Evolutionary conservation across 2,329 filamentous ascomycete genomes (phyloP), one percentile per base, ranked within the genome.

Genomic region (Neoascochyta sp.): DNA sequence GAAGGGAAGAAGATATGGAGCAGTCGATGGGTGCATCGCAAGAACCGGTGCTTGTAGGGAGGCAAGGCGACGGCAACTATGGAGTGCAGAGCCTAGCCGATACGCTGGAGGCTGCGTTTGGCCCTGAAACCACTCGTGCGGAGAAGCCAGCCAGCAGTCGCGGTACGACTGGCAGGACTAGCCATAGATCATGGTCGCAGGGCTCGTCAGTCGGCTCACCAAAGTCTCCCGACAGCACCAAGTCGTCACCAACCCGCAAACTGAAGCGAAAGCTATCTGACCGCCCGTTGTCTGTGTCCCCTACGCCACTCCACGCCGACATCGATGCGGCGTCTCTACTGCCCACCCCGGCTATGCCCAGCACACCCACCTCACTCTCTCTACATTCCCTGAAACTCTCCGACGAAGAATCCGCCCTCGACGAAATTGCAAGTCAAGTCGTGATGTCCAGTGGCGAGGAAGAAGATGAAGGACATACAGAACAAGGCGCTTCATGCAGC

Each of bases 291-390:
- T 52, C 46, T 4, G 41, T 41, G 6, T 47, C 52, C 10, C 44
- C 52, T 13, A 54, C 56, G 21, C 49, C 55, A 5, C 39, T 52
- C 21, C 43, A 44, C 24, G 18, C 28, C 20, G 9, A 11, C 9
- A 30, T 38, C 26, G 50, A 58, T 14, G 27, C 45, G 11, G 40
- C 41, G 24, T 72, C 69, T 25, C 67, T 70, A 4, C 64, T 67
- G 27, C 70, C 70, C 19, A 62, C 64, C 3, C 71, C 69, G 3
- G 73, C 67, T 8, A 58, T 76, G 20, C 70, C 75, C 3, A 74
- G 73, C 51, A 80, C 76, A 29, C 78, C 78, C 1, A 76, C 74
- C 39, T 80, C 76, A 4, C 64, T 65, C 3, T 78, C 76, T 5
- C 67, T 75, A n/a, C 72, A 71, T 24, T 81, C 76, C 0, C 63